phyloP scores from a whole-genome alignment of 768 basidiomycete genomes.

The Cystobasidium ongulense region DNA sequence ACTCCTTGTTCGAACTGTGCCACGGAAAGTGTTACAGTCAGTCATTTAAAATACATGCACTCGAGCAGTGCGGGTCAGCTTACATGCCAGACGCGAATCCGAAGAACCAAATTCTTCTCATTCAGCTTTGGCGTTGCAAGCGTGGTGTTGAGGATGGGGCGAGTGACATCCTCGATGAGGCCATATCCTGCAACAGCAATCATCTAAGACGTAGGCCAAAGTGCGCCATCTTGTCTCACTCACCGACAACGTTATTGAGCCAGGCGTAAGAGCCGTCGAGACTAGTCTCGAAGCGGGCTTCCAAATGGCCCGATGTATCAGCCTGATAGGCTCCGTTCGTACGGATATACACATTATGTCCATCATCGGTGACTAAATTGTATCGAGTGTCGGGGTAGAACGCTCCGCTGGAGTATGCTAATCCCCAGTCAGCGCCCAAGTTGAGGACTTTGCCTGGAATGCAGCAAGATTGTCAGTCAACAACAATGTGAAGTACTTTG shows the following conservation, averaged over 20 bases:
- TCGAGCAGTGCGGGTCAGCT: no score
- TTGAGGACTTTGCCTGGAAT: neutral
- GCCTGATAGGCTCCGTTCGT: conserved; percentile 3
- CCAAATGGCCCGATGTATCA: neutral
- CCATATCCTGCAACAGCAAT: neutral
- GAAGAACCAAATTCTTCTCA: neutral
- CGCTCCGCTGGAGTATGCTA: neutral
- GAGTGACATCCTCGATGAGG: conserved; percentile 5
- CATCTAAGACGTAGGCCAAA: neutral
- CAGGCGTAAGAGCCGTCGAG: neutral
- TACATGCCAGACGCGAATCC: conserved; percentile 10
- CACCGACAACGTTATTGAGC: conserved; percentile 5
- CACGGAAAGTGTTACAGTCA: no score
- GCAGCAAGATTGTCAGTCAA: no score
- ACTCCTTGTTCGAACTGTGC: no score
- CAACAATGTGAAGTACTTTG: no score
- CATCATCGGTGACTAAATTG: neutral
- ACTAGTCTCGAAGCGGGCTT: neutral
- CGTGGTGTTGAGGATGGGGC: neutral
- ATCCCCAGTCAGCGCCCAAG: conserved; percentile 9
- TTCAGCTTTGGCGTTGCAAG: neutral
- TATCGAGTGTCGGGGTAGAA: conserved; percentile 15
- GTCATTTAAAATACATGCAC: no score
- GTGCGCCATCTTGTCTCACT: neutral
- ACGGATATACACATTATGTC: neutral